These are phyloP conservation scores for Ciborinia camelliae DNA, from an alignment of 2,329 filamentous ascomycete genomes.

Conservation along the genomic window DNA sequence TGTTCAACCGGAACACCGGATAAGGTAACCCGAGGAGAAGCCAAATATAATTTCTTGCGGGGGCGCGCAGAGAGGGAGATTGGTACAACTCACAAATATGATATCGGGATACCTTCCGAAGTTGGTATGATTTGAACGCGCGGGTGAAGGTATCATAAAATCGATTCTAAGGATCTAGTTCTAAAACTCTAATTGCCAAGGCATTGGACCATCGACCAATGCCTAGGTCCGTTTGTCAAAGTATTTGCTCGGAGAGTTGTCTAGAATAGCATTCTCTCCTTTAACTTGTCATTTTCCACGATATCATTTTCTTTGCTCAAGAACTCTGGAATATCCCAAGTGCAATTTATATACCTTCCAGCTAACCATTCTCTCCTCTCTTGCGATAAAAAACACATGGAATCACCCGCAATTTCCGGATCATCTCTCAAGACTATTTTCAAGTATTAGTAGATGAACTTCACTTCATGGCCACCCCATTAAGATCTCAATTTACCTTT, in stretches of 20 bases:
- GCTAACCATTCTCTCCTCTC: slow-evolving; percentile 46
- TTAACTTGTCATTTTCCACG: slow-evolving; percentile 38
- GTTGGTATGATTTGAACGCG: background rate
- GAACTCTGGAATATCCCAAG: slow-evolving; percentile 49
- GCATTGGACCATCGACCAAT: background rate
- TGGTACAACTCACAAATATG: background rate
- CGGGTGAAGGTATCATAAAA: background rate
- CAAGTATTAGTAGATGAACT: slow-evolving; percentile 9
- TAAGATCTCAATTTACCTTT: slow-evolving; percentile 22
- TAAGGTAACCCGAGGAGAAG: background rate
- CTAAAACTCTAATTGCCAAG: background rate
- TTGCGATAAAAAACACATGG: slow-evolving; percentile 43
- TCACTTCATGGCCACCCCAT: background rate
- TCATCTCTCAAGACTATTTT: slow-evolving; percentile 38
- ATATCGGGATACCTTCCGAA: background rate
- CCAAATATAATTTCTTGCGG: background rate
- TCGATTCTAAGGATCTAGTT: background rate
- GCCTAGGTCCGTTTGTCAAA: too few relatives aligned
- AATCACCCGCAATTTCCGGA: slow-evolving; percentile 43
- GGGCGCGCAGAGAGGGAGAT: too few relatives aligned
- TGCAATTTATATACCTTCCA: slow-evolving; percentile 44
- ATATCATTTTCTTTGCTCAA: slow-evolving; percentile 44
- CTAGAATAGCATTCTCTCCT: slow-evolving; percentile 35
- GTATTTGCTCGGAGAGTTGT: background rate
- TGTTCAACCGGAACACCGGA: background rate